Evolutionary conservation across 169 alveolate species (phyloP).

Genomic region (Babesia ovata): DNA sequence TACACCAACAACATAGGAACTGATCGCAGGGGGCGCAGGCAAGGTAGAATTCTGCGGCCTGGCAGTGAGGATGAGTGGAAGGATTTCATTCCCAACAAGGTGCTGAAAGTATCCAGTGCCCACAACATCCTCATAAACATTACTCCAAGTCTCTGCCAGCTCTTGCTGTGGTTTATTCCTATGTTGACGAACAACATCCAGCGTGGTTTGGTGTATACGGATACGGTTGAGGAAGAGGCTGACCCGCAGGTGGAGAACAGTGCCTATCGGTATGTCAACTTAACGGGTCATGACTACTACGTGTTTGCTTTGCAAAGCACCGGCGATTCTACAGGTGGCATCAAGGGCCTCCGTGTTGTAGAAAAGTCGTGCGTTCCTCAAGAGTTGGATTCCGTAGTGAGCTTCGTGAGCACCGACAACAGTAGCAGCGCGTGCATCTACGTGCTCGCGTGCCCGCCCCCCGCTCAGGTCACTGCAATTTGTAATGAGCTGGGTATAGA

Average conservation of each 20-base stretch:
- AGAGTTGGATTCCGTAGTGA: constrained; percentile 48
- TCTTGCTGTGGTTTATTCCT: constrained; percentile 80
- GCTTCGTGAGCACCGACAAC: constrained; percentile 35
- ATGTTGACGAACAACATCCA: constrained; percentile 67
- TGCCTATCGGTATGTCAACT: constrained; percentile 51
- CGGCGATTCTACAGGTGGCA: constrained; percentile 21
- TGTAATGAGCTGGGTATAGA: constrained; percentile 28
- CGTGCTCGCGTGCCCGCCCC: constrained; percentile 42
- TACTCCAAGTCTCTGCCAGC: constrained; percentile 82
- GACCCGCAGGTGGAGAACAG: constrained; percentile 37
- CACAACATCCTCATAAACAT: constrained; percentile 79
- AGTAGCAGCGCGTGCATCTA: constrained; percentile 40
- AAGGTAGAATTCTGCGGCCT: constrained; percentile 41
- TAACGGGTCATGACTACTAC: constrained; percentile 55
- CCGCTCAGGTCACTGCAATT: constrained; percentile 10
- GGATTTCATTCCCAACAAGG: constrained; percentile 72
- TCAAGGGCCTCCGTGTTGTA: constrained; percentile 36
- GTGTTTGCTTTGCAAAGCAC: constrained; percentile 43
- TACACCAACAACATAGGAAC: constrained; percentile 44
- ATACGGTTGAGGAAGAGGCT: constrained; percentile 22
- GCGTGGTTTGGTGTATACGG: constrained; percentile 37
- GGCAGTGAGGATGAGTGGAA: constrained; percentile 76
- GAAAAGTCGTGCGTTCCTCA: constrained; percentile 31
- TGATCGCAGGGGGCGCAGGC: constrained; percentile 22
- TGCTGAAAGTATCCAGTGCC: constrained; percentile 71